phyloP scores from a whole-genome alignment of 805 yeast species.

The Trichomonascus vanleenenianus region DNA sequence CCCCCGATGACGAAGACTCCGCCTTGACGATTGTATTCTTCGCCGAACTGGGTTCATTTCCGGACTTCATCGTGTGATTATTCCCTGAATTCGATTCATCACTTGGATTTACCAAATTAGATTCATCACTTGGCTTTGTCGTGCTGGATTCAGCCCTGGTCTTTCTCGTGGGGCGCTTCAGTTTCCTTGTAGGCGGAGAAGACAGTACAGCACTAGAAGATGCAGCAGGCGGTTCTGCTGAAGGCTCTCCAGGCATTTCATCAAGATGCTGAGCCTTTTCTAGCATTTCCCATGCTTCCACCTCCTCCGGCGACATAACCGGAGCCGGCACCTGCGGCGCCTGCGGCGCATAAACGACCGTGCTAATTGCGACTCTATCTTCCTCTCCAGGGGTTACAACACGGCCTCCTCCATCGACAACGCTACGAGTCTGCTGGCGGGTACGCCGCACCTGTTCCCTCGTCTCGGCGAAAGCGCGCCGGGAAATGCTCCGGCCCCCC shows the following conservation, averaged over 20 bases:
- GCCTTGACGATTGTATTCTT: no score
- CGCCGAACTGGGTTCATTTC: no score
- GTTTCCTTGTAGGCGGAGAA: slow-evolving; percentile 15
- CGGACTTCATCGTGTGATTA: no score
- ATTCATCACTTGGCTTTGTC: background rate
- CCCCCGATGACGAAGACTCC: slow-evolving; percentile 6
- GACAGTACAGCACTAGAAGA: no score
- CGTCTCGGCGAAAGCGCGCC: background rate
- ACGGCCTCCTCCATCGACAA: background rate
- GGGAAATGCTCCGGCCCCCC: background rate
- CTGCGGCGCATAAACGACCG: no score
- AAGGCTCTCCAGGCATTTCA: background rate
- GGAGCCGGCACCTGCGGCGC: background rate
- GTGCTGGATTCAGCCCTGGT: background rate
- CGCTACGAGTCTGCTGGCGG: background rate
- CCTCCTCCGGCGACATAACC: slow-evolving; percentile 16
- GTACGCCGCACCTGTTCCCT: background rate
- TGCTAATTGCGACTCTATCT: no score
- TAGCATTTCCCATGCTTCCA: slow-evolving; percentile 26
- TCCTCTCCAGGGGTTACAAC: background rate
- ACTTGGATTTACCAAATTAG: no score
- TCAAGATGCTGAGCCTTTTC: slow-evolving; percentile 20
- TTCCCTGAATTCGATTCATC: no score
- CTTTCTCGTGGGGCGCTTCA: slow-evolving; percentile 22
- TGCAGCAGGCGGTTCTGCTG: slow-evolving; percentile 3